Evolutionary conservation across 495 filamentous ascomycete genomes (phyloP).

Genomic region (Xylaria bambusicola): DNA sequence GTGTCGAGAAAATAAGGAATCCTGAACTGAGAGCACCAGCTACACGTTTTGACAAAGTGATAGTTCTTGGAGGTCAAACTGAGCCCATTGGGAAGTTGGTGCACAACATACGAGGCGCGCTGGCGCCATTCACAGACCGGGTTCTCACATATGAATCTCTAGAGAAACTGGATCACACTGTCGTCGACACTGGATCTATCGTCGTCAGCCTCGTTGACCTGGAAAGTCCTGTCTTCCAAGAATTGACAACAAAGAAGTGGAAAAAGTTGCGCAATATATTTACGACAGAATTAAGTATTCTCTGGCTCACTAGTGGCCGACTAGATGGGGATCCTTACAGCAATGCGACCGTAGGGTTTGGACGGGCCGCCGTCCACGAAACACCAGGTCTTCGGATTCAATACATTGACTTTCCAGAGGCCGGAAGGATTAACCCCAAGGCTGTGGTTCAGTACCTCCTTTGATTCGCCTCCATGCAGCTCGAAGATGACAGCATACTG

Average conservation of each 20-base stretch:
- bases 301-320: conserved; percentile 25
- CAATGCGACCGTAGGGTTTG: conserved; percentile 22
- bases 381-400: conserved; percentile 18
- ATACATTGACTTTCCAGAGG: conserved; percentile 29
- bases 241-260: conserved; percentile 26
- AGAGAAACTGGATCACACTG: neutral
- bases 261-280: neutral
- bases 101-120: neutral
- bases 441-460: neutral
- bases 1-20: neutral
- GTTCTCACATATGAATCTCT: neutral
- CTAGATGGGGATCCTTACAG: conserved; percentile 4
- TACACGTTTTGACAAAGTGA: neutral
- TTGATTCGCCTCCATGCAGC: neutral
- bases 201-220: conserved; percentile 47
- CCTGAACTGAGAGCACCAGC: neutral
- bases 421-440: neutral
- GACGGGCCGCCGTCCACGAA: conserved; percentile 2
- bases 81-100: neutral
- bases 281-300: neutral
- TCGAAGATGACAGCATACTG: conserved; percentile 14
- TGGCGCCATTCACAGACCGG: neutral
- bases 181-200: conserved; percentile 5
- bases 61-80: neutral
- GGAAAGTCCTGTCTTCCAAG: conserved; percentile 41